A percentile compares a stretch with the other conserved stretches of the same genome.
phyloP scores from a whole-genome alignment of 1,139 yeast genomes.

The Pichia cactophila region DNA sequence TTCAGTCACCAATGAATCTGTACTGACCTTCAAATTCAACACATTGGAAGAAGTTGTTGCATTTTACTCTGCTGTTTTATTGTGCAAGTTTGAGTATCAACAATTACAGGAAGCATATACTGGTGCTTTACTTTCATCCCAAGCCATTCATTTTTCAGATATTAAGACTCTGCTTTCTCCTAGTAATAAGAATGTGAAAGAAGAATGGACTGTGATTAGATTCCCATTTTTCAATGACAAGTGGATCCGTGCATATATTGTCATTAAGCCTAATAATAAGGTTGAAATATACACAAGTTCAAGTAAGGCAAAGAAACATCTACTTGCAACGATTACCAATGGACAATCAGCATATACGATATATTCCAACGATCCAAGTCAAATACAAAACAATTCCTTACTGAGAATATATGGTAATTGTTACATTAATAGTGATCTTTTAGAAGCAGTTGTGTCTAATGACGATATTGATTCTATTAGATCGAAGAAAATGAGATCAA shows the following conservation, averaged over 20 bases:
- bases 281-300: slow-evolving; percentile 44
- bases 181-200: slow-evolving; percentile 36
- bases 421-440: slow-evolving; percentile 34
- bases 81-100: slow-evolving; percentile 43
- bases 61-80: slow-evolving; percentile 41
- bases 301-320: slow-evolving; percentile 36
- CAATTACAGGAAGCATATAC: slow-evolving; percentile 50
- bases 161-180: slow-evolving; percentile 44
- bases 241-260: slow-evolving; percentile 47
- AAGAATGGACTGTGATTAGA: slow-evolving; percentile 51
- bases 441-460: slow-evolving; percentile 17
- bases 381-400: slow-evolving; percentile 47
- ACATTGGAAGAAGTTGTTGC: slow-evolving; percentile 30
- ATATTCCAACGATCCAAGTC: slow-evolving; percentile 47
- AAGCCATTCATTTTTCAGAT: slow-evolving; percentile 47
- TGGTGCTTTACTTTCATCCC: slow-evolving; percentile 48
- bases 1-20: slow-evolving; percentile 32
- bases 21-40: slow-evolving; percentile 32
- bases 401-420: slow-evolving; percentile 46
- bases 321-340: slow-evolving; percentile 39
- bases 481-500: slow-evolving; percentile 4
- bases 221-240: slow-evolving; percentile 49
- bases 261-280: slow-evolving; percentile 34
- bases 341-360: slow-evolving; percentile 40
- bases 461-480: slow-evolving; percentile 2